phyloP scores from a whole-genome alignment of 108 stramenopile genomes.

The Licmophora abbreviata region DNA sequence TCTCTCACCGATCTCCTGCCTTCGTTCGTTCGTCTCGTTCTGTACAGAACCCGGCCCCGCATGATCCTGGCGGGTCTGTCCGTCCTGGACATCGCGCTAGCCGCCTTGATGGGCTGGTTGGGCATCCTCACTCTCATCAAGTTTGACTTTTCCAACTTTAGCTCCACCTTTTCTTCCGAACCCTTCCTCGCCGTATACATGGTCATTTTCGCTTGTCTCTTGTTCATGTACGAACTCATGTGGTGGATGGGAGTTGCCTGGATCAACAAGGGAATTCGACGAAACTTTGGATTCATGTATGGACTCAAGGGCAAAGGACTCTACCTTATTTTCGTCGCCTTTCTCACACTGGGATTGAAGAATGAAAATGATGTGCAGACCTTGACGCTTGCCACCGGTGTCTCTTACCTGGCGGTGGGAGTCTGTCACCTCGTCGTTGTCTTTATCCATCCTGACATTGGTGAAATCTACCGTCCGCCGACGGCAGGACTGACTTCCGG shows the following conservation, averaged over 20 bases:
- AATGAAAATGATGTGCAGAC: constrained; percentile 34
- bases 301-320: constrained; percentile 71
- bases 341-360: constrained; percentile 64
- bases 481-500: constrained; percentile 40
- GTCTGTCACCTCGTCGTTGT: constrained; percentile 46
- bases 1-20: too few relatives aligned
- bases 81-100: constrained; percentile 52
- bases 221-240: constrained; percentile 76
- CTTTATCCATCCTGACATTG: constrained; percentile 45
- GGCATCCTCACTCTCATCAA: constrained; percentile 69
- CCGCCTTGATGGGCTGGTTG: constrained; percentile 67
- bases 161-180: constrained; percentile 35
- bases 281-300: constrained; percentile 88
- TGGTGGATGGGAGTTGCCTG: constrained; percentile 67
- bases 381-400: constrained; percentile 50
- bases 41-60: constrained; percentile 32
- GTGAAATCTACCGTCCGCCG: constrained; percentile 45
- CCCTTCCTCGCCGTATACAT: constrained; percentile 76
- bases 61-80: constrained; percentile 42
- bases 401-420: constrained; percentile 49
- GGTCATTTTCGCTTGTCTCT: constrained; percentile 67
- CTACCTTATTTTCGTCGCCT: constrained; percentile 83
- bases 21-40: too few relatives aligned
- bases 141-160: constrained; percentile 11
- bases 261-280: constrained; percentile 62